Base-by-base conservation (phyloP, 257 asterid genomes). In the Plantago ovata region DNA sequence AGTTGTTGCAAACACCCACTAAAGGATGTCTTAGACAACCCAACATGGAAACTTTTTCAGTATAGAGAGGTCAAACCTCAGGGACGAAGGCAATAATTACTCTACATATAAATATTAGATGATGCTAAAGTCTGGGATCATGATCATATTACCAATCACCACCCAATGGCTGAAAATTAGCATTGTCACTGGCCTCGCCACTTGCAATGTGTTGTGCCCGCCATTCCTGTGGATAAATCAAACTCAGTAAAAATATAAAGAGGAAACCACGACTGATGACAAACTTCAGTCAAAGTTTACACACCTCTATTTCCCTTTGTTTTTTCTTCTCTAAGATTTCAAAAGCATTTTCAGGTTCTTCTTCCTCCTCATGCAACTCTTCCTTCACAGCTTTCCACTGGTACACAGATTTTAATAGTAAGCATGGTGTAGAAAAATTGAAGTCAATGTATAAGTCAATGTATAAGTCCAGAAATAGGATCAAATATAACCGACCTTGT, bases 311-410 rank as follows among this genome's bases (percentile, higher is more conserved):
- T 77, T 86, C 94, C 28, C 92, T 86, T 55, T 72, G 84, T 10
- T 92, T 78, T 72, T 86, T 93, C 82, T 62, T 82, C 84, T 93
- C 99, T 47, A 93, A 66, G 67, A 68, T 72, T 71, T 86, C 96
- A 58, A 69, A 71, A 13, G 94, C 81, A 72, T 77, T 84, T 74
- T 80, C 80, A 51, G 94, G 88, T 77, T 86, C 99, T 62, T 84
- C 94, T 23, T 84, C 94, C 60, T 77, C 97, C 62, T 75, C 95
- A 18, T 85, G 84, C 76, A 93, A 62, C 80, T 93, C 99, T 78
- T 86, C 99, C 69, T 93, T 93, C 43, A 94, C 97, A 67, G 99
- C 99, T 69, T 93, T 93, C 99, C 99, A 93, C 99, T 93, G 68
- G 62, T 33, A 56, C 45, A 19, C 14, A n/a, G 3, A 13, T 36